Base-by-base conservation (phyloP, 1,284 basidiomycete genomes). In the Stereum hirsutum region DNA sequence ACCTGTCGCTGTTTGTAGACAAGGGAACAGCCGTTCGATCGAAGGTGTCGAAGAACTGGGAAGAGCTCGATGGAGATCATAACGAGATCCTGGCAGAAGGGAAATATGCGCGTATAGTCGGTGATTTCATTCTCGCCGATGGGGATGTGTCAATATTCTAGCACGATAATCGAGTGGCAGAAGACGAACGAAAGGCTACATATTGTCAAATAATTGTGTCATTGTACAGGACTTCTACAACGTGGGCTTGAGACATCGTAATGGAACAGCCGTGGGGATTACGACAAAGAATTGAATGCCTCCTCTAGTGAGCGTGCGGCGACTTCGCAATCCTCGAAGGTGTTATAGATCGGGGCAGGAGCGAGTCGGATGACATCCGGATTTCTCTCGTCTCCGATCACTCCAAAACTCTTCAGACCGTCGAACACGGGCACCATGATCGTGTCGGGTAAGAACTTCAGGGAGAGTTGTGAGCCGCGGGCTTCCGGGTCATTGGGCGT, bases 311-410 rank as follows among this genome's bases (percentile, higher is more conserved):
- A 75, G 41, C 62, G 59, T 10, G 72, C 87, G 2, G 81, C 86
- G 39, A 68, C 61, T 51, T 86, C 77, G 47, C 88, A 85, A 53
- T 96, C 92, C 51, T 70, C 64, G 54, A 80, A 71, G 8, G 81
- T 83, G 58, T 86, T 94, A 62, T 95, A 97, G 55, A 96, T 64
- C 31, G 90, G 85, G 8, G 72, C 72, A 27, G 94, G 91, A 41
- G 89, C 75, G 34, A 96, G 65, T 10, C 94, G 76, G 52, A 97
- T 92, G 44, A 97, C 89, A 56, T 90, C 85, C 19, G 94, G 93
- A 54, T 82, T 69, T 53, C 93, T 69, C 62, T 94, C 89, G 62
- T 97, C 93, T 14, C 89, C 91, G 46, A 95, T 74, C 7, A 97
- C 82, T 12, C 94, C 94, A 44, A 69, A 64, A 47, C 70, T 70